A percentile compares a stretch with the other conserved stretches of the same genome.
phyloP scores from a whole-genome alignment of 139 green algal species.

The Picochlorum sp. region DNA sequence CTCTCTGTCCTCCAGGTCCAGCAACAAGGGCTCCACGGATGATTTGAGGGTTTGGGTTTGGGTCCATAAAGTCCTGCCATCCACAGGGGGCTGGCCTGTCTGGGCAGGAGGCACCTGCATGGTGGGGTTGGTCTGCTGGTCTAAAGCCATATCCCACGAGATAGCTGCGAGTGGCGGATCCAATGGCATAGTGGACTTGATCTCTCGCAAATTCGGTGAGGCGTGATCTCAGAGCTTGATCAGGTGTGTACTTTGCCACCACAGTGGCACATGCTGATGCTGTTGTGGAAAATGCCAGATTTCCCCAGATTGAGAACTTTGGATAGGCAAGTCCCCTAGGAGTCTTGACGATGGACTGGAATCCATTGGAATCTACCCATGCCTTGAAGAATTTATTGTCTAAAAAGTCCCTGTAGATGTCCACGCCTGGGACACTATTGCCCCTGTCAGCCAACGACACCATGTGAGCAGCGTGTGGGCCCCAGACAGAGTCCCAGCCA shows the following conservation, averaged over 20 bases:
- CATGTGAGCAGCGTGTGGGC: slow-evolving; percentile 11
- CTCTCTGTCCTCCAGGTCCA: slow-evolving; percentile 5
- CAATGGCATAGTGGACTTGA: slow-evolving; percentile 41
- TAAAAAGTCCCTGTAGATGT: slow-evolving; percentile 14
- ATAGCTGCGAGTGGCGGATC: slow-evolving; percentile 21
- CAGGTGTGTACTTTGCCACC: slow-evolving; percentile 4
- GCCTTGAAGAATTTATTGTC: slow-evolving; percentile 12
- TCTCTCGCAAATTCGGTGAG: slow-evolving; percentile 8
- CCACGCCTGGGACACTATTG: slow-evolving; percentile 5
- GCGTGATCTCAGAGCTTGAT: background rate
- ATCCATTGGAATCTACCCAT: slow-evolving; percentile 12
- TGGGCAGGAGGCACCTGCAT: slow-evolving; percentile 35
- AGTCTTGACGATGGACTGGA: slow-evolving; percentile 12
- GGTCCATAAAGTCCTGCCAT: slow-evolving; percentile 3
- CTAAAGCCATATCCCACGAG: slow-evolving; percentile 28
- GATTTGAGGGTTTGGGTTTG: slow-evolving; percentile 5
- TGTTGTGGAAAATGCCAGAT: slow-evolving; percentile 14
- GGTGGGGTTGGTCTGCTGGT: slow-evolving; percentile 27
- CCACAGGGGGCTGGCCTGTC: slow-evolving; percentile 10
- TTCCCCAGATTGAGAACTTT: slow-evolving; percentile 18
- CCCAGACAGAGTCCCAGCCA: slow-evolving; percentile 16
- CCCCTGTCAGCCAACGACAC: slow-evolving; percentile 2
- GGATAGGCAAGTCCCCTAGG: slow-evolving; percentile 4
- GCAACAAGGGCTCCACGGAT: slow-evolving; percentile 30
- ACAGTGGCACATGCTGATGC: slow-evolving; percentile 6